Evolutionary conservation across 78 protist genomes (phyloP).

Genomic region (Salpingoeca rosetta): DNA sequence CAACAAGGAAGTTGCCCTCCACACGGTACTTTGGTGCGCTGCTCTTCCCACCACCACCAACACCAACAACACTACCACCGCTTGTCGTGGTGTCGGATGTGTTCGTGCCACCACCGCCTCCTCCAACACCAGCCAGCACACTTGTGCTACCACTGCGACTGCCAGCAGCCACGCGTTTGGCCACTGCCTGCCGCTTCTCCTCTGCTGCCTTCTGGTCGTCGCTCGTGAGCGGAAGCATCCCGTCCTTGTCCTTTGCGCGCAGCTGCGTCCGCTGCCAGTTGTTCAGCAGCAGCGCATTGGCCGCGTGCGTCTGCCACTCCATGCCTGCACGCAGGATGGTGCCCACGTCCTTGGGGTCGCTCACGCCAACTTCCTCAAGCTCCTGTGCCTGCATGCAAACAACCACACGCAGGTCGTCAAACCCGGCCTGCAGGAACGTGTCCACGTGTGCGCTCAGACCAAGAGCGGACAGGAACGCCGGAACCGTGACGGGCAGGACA

Average conservation of each 20-base stretch:
- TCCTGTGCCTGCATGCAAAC: background rate
- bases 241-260: background rate
- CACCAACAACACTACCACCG: no score
- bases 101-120: background rate
- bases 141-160: no score
- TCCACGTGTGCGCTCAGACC: background rate
- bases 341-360: background rate
- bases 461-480: background rate
- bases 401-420: background rate
- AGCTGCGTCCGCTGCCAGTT: background rate
- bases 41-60: no score
- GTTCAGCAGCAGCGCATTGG: background rate
- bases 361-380: background rate
- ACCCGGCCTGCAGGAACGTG: background rate
- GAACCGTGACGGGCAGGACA: background rate
- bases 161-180: no score
- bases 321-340: background rate
- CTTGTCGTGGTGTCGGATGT: background rate
- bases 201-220: no score
- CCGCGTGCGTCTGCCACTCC: background rate
- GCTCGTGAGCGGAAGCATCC: no score
- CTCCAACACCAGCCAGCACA: no score
- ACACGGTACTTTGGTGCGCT: no score
- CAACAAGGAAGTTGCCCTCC: background rate
- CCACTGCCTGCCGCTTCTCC: no score